These are phyloP conservation scores for Coprinellus aureogranulatus DNA, from an alignment of 768 basidiomycete species.

Conservation along the genomic window DNA sequence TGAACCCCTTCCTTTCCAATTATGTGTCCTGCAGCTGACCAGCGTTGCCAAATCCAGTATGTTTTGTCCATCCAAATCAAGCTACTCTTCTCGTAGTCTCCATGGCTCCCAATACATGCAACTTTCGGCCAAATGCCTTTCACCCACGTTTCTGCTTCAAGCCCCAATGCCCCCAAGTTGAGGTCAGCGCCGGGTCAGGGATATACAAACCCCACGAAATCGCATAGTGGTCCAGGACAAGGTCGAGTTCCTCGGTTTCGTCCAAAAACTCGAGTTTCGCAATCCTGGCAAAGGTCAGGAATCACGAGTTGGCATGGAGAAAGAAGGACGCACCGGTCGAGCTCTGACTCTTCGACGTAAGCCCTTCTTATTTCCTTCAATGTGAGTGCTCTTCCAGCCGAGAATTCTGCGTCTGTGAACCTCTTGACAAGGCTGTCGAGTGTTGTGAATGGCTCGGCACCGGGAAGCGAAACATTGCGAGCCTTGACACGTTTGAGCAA, in stretches of 20 bases:
- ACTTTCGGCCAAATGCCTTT: too few species aligned
- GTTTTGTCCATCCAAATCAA: not conserved
- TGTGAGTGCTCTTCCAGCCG: constrained; percentile 53
- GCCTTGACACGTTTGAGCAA: too few species aligned
- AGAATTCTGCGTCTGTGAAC: constrained; percentile 59
- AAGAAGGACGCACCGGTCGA: constrained; percentile 49
- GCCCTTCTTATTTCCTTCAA: constrained; percentile 65
- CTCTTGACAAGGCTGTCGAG: constrained; percentile 55
- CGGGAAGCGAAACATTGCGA: constrained; percentile 72
- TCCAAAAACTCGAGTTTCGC: constrained; percentile 83
- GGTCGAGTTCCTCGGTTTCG: constrained; percentile 90
- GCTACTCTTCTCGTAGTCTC: not conserved
- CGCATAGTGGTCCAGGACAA: constrained; percentile 87
- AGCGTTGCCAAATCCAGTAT: not conserved
- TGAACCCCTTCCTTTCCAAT: constrained; percentile 12
- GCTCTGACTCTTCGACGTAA: constrained; percentile 48
- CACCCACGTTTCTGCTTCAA: constrained; percentile 21
- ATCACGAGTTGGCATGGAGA: constrained; percentile 1
- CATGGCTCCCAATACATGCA: too few species aligned
- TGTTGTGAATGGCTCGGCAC: constrained; percentile 61
- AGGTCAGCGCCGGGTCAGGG: constrained; percentile 12
- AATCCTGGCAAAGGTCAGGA: constrained; percentile 47
- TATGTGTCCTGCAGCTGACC: not conserved
- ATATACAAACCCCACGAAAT: constrained; percentile 66
- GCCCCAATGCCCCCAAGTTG: constrained; percentile 36